Evolutionary conservation across 305 asterid species (phyloP).

Genomic region (Rubia tinctorum): DNA sequence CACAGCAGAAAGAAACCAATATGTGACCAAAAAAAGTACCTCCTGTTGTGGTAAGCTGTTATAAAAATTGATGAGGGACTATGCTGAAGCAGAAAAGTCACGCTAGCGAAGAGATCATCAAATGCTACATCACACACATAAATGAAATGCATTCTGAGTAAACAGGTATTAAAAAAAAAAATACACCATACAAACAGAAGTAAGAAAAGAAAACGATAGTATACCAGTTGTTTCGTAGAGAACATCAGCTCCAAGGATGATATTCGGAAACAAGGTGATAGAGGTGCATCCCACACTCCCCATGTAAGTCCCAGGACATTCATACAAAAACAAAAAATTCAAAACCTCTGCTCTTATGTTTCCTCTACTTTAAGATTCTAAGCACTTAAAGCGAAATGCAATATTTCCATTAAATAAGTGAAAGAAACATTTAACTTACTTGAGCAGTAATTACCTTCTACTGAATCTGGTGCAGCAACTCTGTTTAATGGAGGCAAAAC

Average conservation of each 20-base stretch:
- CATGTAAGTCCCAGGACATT: slow-evolving; percentile 51
- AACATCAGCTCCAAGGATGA: slow-evolving; percentile 97
- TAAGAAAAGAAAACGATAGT: neutral
- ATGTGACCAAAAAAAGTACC: slow-evolving; percentile 41
- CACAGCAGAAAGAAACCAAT: slow-evolving; percentile 7
- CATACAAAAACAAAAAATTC: slow-evolving; percentile 28
- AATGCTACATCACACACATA: slow-evolving; percentile 52
- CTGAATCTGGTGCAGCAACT: neutral
- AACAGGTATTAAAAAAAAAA: slow-evolving; percentile 7
- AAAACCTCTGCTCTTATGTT: no score
- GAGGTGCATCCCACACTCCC: slow-evolving; percentile 75
- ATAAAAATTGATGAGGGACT: slow-evolving; percentile 70
- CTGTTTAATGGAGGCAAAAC: neutral
- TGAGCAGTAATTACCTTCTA: no score
- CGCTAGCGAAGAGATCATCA: slow-evolving; percentile 86
- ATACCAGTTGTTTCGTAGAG: slow-evolving; percentile 73
- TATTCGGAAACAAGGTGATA: slow-evolving; percentile 58
- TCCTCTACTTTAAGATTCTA: no score
- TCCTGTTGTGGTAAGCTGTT: slow-evolving; percentile 88
- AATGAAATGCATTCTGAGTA: slow-evolving; percentile 21
- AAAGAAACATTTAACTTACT: no score
- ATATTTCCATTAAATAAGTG: no score
- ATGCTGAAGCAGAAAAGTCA: slow-evolving; percentile 66
- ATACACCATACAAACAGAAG: slow-evolving; percentile 2
- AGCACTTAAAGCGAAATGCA: no score